phyloP scores from a whole-genome alignment of 2,329 filamentous ascomycete species.

The Microdochium nivale region DNA sequence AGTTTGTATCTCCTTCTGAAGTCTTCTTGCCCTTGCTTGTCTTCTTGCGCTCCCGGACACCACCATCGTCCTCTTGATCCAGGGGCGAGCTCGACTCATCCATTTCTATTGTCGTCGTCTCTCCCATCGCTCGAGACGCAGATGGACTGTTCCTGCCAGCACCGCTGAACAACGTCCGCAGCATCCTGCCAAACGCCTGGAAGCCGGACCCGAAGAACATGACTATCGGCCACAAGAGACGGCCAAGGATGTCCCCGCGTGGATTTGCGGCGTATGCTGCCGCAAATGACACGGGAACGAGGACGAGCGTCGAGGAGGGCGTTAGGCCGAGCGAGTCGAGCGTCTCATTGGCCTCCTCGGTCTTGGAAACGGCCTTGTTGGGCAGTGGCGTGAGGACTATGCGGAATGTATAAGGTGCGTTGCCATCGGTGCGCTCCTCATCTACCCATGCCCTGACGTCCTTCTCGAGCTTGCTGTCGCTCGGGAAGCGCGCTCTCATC shows the following conservation, averaged over 20 bases:
- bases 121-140: background rate
- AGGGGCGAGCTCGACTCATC: background rate
- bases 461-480: constrained; percentile 48
- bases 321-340: constrained; percentile 63
- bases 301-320: constrained; percentile 74
- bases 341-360: constrained; percentile 58
- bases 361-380: constrained; percentile 63
- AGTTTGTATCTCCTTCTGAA: constrained; percentile 1
- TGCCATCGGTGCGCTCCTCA: constrained; percentile 43
- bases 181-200: constrained; percentile 6
- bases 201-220: constrained; percentile 13
- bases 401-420: constrained; percentile 71
- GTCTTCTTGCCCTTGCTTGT: background rate
- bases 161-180: background rate
- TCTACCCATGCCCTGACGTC: constrained; percentile 76
- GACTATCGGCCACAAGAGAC: constrained; percentile 15
- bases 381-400: constrained; percentile 73
- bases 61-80: background rate
- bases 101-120: background rate
- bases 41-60: background rate
- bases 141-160: background rate
- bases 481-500: constrained; percentile 63
- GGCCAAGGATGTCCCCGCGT: constrained; percentile 9
- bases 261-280: constrained; percentile 27
- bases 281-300: constrained; percentile 56